Conservation (phyloP, 2,329 filamentous ascomycete genomes). For the Alternaria gansuensis region DNA sequence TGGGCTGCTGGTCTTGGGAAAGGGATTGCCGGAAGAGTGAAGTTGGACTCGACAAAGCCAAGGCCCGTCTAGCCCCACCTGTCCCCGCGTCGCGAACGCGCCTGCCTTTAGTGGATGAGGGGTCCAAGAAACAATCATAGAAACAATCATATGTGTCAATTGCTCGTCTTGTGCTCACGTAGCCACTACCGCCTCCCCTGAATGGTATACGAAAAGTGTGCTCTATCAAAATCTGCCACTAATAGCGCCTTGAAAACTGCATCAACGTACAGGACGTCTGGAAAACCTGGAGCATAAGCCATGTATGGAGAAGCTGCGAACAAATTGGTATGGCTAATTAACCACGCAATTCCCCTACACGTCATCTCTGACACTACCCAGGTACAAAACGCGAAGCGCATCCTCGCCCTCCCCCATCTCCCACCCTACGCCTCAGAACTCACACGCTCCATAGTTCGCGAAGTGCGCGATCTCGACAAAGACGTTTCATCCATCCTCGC, state of each 20-base stretch:
- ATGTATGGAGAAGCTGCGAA: slow-evolving; percentile 92
- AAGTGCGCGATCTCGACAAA: slow-evolving; percentile 91
- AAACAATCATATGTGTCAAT: neutral
- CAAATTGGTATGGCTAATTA: slow-evolving; percentile 70
- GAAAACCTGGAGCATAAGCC: too few relatives aligned
- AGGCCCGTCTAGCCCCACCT: slow-evolving; percentile 25
- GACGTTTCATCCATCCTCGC: slow-evolving; percentile 82
- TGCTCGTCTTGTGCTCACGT: neutral
- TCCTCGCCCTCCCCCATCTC: slow-evolving; percentile 82
- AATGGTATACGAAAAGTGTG: too few relatives aligned
- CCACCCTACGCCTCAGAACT: slow-evolving; percentile 93
- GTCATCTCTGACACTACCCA: slow-evolving; percentile 50
- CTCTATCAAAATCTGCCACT: neutral
- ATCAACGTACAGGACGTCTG: neutral
- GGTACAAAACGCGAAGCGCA: slow-evolving; percentile 96
- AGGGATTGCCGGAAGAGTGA: slow-evolving; percentile 26
- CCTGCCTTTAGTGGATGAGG: slow-evolving; percentile 19
- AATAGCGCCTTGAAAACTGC: too few relatives aligned
- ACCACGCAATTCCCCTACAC: too few relatives aligned
- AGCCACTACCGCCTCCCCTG: too few relatives aligned
- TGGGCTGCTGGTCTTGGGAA: slow-evolving; percentile 16
- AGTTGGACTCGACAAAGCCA: slow-evolving; percentile 28
- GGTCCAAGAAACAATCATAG: slow-evolving; percentile 17
- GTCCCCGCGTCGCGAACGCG: slow-evolving; percentile 31
- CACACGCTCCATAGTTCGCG: slow-evolving; percentile 84